Conservation (phyloP, 441 rosid species). For the Brassica balearica region DNA sequence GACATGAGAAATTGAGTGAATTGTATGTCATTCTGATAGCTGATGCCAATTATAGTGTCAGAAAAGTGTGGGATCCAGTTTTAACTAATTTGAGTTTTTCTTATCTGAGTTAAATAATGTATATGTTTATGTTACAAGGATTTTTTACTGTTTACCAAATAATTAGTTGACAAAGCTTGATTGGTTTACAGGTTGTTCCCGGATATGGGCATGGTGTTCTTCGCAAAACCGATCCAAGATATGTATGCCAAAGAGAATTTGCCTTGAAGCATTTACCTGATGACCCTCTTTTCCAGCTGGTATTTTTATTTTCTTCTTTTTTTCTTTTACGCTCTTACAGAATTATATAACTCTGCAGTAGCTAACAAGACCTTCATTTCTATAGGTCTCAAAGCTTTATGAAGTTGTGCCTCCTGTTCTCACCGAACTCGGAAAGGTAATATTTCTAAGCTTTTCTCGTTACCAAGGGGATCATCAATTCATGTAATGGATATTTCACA, state of each 20-base stretch:
- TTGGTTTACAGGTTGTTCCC: constrained; percentile 74
- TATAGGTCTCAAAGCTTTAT: constrained; percentile 90
- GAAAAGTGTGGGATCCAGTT: not conserved
- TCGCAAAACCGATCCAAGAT: constrained; percentile 92
- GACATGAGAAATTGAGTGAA: not conserved
- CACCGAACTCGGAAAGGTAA: constrained; percentile 83
- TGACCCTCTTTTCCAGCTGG: constrained; percentile 94
- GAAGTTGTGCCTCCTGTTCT: constrained; percentile 95
- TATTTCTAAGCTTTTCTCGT: not conserved
- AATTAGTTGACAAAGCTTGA: constrained; percentile 8
- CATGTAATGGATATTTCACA: constrained; percentile 3
- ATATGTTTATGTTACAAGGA: not conserved
- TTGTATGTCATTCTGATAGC: not conserved
- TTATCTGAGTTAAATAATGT: no score
- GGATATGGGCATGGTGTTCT: constrained; percentile 96
- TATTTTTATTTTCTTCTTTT: constrained; percentile 21
- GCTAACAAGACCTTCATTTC: constrained; percentile 36
- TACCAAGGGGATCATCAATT: not conserved
- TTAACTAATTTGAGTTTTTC: not conserved
- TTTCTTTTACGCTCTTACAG: not conserved
- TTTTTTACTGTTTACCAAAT: not conserved
- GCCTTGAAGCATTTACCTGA: constrained; percentile 92
- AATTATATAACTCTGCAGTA: constrained; percentile 8
- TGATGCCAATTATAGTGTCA: not conserved
- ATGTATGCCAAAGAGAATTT: constrained; percentile 90